A percentile compares a stretch with the other conserved stretches of the same genome.
phyloP scores from a whole-genome alignment of 2,329 filamentous ascomycete species.

The Parafenestella ontariensis region DNA sequence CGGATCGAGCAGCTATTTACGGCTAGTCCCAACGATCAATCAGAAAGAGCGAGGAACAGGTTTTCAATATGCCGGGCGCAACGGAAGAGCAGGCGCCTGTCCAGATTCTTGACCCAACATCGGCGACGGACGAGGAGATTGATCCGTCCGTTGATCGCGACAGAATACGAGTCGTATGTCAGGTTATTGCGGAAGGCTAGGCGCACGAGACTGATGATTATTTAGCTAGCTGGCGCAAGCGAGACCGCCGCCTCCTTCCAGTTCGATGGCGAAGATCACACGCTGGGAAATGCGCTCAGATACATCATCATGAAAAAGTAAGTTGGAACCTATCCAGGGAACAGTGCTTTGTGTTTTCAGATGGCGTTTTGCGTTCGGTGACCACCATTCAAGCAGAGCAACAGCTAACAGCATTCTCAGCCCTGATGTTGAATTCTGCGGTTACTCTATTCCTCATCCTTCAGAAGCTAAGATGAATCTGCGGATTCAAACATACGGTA shows the following conservation, averaged over 20 bases:
- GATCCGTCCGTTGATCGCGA: constrained; percentile 50
- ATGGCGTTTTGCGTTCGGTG: no score
- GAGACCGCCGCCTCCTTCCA: constrained; percentile 94
- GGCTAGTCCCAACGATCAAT: background rate
- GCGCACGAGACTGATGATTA: constrained; percentile 1
- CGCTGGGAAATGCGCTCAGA: constrained; percentile 88
- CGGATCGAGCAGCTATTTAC: background rate
- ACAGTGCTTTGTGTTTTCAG: no score
- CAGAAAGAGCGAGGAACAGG: constrained; percentile 11
- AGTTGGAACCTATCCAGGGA: no score
- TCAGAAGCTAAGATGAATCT: constrained; percentile 97
- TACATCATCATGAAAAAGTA: constrained; percentile 99
- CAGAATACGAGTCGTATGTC: constrained; percentile 54
- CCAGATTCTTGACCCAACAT: constrained; percentile 33
- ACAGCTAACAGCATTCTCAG: no score
- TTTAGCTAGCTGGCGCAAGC: constrained; percentile 79
- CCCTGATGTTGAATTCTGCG: constrained; percentile 96
- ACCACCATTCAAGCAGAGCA: no score
- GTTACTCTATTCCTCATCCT: constrained; percentile 96
- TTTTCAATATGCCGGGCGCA: constrained; percentile 27
- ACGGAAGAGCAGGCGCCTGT: constrained; percentile 26
- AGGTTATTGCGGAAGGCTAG: background rate
- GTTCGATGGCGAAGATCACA: constrained; percentile 93
- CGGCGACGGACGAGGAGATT: constrained; percentile 36
- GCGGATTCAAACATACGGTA: constrained; percentile 95